Evolutionary conservation across 176 grass and related monocot genomes (phyloP).

Genomic region (Carex myosuroides): DNA sequence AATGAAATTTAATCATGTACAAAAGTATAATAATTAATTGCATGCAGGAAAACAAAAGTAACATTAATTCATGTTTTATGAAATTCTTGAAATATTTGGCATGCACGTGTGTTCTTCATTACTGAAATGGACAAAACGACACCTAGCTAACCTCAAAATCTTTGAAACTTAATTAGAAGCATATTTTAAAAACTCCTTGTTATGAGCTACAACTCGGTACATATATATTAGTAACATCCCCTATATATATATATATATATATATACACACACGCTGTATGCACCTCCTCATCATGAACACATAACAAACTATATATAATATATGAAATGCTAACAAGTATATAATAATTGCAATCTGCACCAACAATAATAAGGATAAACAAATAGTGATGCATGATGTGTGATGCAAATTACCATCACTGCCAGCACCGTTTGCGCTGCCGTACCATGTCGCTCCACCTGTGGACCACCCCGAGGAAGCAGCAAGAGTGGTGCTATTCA

Average conservation of each 20-base stretch:
- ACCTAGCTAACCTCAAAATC: not conserved
- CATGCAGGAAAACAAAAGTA: not conserved
- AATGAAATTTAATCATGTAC: not conserved
- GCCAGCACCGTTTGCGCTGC: conserved; percentile 57
- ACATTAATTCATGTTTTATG: not conserved
- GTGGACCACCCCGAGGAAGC: conserved; percentile 34
- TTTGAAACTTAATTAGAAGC: not conserved
- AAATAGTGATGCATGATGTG: not conserved
- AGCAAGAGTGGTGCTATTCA: not conserved
- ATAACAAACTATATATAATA: not conserved
- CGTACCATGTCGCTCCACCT: conserved; percentile 77
- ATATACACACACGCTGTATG: too few species aligned
- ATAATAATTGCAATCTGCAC: not conserved
- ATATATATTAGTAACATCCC: not conserved
- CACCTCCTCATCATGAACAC: not conserved
- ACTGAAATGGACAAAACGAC: not conserved
- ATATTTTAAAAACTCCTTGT: not conserved
- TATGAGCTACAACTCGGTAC: not conserved
- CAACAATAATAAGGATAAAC: not conserved
- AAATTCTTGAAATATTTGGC: not conserved
- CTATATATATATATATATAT: not conserved
- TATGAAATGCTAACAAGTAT: not conserved
- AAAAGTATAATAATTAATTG: not conserved
- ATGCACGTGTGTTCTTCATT: not conserved
- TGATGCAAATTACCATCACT: conserved; percentile 45